Conservation (phyloP, 129 eudicot genomes). For the Centrapalus pauciflorus region DNA sequence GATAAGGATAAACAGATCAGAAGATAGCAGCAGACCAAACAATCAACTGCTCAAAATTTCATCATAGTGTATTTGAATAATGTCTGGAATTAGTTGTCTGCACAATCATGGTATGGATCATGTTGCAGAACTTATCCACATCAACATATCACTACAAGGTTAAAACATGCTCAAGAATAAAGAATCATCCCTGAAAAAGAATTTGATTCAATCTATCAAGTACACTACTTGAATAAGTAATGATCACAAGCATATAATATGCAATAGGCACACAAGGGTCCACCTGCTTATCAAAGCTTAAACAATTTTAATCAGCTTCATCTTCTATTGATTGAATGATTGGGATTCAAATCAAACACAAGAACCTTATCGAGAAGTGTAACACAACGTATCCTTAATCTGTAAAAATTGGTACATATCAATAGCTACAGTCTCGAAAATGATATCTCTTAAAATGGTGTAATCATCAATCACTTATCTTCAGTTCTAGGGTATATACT, state of each 20-base stretch:
- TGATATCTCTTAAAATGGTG: constrained; percentile 8
- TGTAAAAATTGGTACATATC: constrained; percentile 13
- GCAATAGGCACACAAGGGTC: not conserved
- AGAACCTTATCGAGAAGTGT: constrained; percentile 15
- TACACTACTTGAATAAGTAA: not conserved
- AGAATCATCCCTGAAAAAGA: not conserved
- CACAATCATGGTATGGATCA: not conserved
- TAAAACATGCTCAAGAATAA: not conserved
- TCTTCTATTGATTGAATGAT: constrained; percentile 7
- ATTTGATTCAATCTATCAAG: not conserved
- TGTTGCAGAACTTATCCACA: not conserved
- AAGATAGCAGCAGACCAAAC: not conserved
- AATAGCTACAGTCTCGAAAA: constrained; percentile 11
- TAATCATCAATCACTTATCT: constrained; percentile 23
- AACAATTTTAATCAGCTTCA: constrained; percentile 13
- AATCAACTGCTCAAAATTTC: not conserved
- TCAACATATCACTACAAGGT: not conserved
- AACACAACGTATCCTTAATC: constrained; percentile 14
- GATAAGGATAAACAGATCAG: not conserved
- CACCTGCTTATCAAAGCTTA: not conserved
- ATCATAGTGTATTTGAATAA: not conserved
- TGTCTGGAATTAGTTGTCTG: not conserved
- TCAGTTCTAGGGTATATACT: constrained; percentile 30
- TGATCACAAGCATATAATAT: not conserved
- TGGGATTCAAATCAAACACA: constrained; percentile 15